phyloP scores from a whole-genome alignment of 1,284 basidiomycete genomes.

The Ustilago shanxiensis region DNA sequence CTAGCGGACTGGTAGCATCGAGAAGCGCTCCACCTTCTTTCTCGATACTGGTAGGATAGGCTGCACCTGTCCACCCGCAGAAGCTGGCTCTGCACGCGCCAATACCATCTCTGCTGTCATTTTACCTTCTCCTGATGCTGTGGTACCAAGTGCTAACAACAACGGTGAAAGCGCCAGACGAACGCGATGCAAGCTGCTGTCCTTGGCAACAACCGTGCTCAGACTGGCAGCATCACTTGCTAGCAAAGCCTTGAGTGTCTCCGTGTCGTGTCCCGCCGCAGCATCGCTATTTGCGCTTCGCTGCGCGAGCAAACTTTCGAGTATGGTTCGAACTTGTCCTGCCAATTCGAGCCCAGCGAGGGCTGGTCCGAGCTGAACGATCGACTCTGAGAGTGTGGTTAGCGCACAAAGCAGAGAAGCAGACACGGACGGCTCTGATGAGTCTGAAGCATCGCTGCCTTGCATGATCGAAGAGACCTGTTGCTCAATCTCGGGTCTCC shows the following conservation, averaged over 20 bases:
- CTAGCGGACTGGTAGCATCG: constrained; percentile 34
- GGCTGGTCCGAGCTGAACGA: constrained; percentile 36
- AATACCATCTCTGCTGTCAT: constrained; percentile 4
- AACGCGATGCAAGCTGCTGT: constrained; percentile 19
- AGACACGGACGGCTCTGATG: constrained; percentile 13
- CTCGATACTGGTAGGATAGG: constrained; percentile 24
- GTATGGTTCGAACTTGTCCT: constrained; percentile 15
- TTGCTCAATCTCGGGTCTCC: constrained; percentile 30
- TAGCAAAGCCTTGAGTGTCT: constrained; percentile 15
- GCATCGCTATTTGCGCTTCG: neutral
- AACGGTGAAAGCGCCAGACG: constrained; percentile 32
- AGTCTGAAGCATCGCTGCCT: neutral
- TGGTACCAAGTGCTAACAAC: constrained; percentile 22
- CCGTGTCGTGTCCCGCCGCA: constrained; percentile 12
- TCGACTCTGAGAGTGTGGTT: constrained; percentile 28
- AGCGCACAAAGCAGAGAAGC: constrained; percentile 17
- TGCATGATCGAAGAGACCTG: constrained; percentile 8
- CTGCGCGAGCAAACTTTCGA: constrained; percentile 1
- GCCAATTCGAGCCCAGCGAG: constrained; percentile 33
- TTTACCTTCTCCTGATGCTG: constrained; percentile 9
- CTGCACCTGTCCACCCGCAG: constrained; percentile 19
- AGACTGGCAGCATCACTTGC: constrained; percentile 16
- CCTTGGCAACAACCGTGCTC: constrained; percentile 12
- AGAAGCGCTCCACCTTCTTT: constrained; percentile 28
- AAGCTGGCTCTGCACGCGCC: constrained; percentile 30